A percentile compares a stretch with the other conserved stretches of the same genome.
These are phyloP conservation scores for Hyaloscypha hepaticicola DNA, from an alignment of 495 filamentous ascomycete genomes.

Conservation along the genomic window DNA sequence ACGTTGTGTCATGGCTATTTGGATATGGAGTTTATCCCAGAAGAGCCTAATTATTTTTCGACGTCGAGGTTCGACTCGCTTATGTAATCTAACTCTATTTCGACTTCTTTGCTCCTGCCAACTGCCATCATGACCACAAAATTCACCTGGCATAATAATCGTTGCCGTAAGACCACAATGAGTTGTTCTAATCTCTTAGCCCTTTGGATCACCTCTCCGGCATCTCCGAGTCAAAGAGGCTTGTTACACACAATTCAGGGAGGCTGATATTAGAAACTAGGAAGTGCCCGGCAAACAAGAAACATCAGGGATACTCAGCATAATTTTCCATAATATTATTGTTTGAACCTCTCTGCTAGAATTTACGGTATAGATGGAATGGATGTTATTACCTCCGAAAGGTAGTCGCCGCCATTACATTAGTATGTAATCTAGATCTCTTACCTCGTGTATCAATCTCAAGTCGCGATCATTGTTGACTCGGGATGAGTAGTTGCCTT, in stretches of 20 bases:
- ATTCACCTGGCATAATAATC: neutral
- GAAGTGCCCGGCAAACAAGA: neutral
- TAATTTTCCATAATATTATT: no score
- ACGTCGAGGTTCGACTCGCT: neutral
- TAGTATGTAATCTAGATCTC: neutral
- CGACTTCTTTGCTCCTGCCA: neutral
- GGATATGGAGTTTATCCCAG: neutral
- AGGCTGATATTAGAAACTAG: no score
- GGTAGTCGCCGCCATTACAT: neutral
- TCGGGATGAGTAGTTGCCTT: neutral
- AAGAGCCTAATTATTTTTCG: neutral
- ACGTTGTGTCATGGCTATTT: neutral
- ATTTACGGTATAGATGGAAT: no score
- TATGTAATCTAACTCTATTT: neutral
- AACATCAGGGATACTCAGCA: neutral
- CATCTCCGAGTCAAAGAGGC: neutral
- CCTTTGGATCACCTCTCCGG: neutral
- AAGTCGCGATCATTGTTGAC: neutral
- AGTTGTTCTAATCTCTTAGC: neutral
- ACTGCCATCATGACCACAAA: neutral
- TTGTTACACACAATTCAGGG: no score
- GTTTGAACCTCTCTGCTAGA: no score
- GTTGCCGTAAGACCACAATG: neutral
- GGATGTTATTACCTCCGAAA: neutral
- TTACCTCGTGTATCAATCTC: neutral